Base-by-base conservation (phyloP, 2,329 filamentous ascomycete species). In the Nakataea oryzae region DNA sequence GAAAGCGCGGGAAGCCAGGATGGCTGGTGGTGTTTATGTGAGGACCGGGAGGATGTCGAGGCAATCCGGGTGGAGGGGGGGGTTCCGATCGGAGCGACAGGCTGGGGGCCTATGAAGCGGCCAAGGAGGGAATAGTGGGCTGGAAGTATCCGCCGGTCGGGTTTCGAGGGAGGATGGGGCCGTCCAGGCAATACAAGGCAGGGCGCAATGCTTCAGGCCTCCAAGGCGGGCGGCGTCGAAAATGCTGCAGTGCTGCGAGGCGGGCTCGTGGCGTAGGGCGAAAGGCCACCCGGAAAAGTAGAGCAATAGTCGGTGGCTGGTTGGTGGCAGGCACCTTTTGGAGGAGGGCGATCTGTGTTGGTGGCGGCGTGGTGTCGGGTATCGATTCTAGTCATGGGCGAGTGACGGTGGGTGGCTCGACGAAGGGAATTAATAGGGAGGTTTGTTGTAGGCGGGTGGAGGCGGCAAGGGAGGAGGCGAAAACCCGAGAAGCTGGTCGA, bases 1-100 rank as follows among this genome's bases (percentile, higher is more conserved):
- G 65, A 85, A 69, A 59, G 79, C 80, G 73, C 82, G 78, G 71
- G 78, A 83, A 74, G 82, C 82, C 81, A 85, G 75, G 64, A 60
- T 83, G 78, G 41, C 41, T 17, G 21, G n/a, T 50, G 41, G 41
- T 8, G 41, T 50, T 50, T n/a, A 8, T 1, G 7, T n/a, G 41
- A 50, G 9, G n/a, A 9, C 41, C 21, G 34, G 34, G 14, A 47
- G 41, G 17, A 47, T n/a, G 17, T 2, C 17, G 34, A 41, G 7
- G 34, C 34, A n/a, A n/a, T n/a, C n/a, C n/a, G n/a, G n/a, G n/a
- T n/a, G n/a, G n/a, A n/a, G n/a, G n/a, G n/a, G n/a, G 14, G 12
- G 34, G 34, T 41, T 41, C 34, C 41, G 41, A 21, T 50, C 17
- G 41, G 41, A 17, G 41, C 21, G 41, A 9, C 17, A 6, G 41